phyloP scores from a whole-genome alignment of 805 yeast species.

The Torulaspora indica region DNA sequence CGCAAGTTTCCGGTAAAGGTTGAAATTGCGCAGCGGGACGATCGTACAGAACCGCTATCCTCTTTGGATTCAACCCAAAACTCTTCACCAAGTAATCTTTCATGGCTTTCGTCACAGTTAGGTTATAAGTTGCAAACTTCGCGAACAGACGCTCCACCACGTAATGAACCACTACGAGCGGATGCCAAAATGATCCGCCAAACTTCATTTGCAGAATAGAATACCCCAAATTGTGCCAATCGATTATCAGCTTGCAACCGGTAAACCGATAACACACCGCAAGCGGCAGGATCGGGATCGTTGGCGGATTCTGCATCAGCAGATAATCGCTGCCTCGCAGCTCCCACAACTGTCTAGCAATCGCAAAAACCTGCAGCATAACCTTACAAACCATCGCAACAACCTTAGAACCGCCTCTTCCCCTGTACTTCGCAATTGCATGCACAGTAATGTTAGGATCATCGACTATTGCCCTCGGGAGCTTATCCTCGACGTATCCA shows the following conservation, averaged over 20 bases:
- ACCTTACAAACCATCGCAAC: conserved; percentile 46
- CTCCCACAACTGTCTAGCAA: conserved; percentile 47
- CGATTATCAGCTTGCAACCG: conserved; percentile 65
- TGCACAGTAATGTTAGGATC: conserved; percentile 50
- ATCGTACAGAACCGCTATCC: conserved; percentile 69
- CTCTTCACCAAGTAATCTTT: conserved; percentile 51
- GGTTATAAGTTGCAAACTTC: conserved; percentile 58
- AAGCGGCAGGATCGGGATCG: conserved; percentile 72
- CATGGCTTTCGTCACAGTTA: conserved; percentile 79
- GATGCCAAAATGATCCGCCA: conserved; percentile 45
- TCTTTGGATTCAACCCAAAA: conserved; percentile 48
- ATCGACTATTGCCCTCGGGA: conserved; percentile 49
- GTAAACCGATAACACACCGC: conserved; percentile 52
- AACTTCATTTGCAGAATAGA: conserved; percentile 70
- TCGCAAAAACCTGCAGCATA: conserved; percentile 45
- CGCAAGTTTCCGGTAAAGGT: conserved; percentile 40
- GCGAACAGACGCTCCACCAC: conserved; percentile 63
- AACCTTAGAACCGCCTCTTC: conserved; percentile 2
- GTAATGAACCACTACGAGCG: conserved; percentile 55
- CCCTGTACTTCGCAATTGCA: conserved; percentile 26
- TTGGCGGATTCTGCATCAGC: conserved; percentile 88
- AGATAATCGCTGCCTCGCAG: conserved; percentile 62
- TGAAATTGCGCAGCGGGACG: conserved; percentile 70
- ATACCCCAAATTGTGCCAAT: conserved; percentile 95
- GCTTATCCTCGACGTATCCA: conserved; percentile 65